Conservation (phyloP, 2,329 filamentous ascomycete genomes). For the Zopfia rhizophila region DNA sequence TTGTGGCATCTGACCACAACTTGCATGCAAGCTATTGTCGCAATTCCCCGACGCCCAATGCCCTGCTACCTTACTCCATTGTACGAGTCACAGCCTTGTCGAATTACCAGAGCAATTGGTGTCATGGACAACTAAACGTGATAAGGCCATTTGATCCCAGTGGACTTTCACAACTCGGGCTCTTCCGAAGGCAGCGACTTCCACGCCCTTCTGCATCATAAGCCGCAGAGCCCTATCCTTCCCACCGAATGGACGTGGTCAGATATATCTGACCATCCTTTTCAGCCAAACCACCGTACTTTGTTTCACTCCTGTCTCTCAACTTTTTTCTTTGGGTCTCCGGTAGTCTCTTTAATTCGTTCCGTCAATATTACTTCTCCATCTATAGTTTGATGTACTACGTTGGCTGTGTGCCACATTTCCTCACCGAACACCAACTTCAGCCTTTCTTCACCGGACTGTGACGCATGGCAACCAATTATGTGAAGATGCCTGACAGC, state of each 20-base stretch:
- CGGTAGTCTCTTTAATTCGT: constrained; percentile 5
- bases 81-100: constrained; percentile 14
- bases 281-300: constrained; percentile 11
- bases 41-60: constrained; percentile 21
- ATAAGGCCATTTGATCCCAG: constrained; percentile 24
- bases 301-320: constrained; percentile 7
- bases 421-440: neutral
- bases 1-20: constrained; percentile 9
- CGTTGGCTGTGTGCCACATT: constrained; percentile 7
- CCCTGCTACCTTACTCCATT: constrained; percentile 9
- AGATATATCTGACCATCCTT: constrained; percentile 20
- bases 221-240: constrained; percentile 23
- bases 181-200: constrained; percentile 24
- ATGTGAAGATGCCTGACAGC: constrained; percentile 26
- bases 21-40: constrained; percentile 4
- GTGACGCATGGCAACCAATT: constrained; percentile 17
- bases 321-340: constrained; percentile 13
- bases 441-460: constrained; percentile 10
- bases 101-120: constrained; percentile 21
- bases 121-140: constrained; percentile 27
- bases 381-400: too few species aligned
- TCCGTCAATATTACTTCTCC: too few species aligned
- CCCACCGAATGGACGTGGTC: neutral
- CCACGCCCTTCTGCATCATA: constrained; percentile 11
- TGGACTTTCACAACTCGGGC: constrained; percentile 12